Evolutionary conservation across 2,329 filamentous ascomycete genomes (phyloP).

Genomic region (Hortaea werneckii): DNA sequence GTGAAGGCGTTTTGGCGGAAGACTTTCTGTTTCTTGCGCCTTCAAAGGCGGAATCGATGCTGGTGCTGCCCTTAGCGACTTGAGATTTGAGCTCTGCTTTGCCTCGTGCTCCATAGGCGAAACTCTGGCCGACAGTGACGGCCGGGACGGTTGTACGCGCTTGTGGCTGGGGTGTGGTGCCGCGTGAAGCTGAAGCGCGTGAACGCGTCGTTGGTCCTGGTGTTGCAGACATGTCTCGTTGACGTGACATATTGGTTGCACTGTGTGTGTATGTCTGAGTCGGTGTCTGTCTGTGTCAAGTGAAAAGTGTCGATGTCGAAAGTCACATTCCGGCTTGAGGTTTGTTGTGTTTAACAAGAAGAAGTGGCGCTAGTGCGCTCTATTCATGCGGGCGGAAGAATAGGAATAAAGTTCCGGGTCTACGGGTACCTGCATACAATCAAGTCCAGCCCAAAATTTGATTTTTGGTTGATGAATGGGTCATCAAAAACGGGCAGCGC

Average conservation of each 20-base stretch:
- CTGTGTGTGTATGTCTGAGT: too few species aligned
- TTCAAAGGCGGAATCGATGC: not conserved
- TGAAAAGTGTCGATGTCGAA: too few species aligned
- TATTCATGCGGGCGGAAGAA: too few species aligned
- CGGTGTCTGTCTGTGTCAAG: too few species aligned
- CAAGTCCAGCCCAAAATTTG: too few species aligned
- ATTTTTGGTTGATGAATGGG: too few species aligned
- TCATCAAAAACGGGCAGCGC: too few species aligned
- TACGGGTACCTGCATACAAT: too few species aligned
- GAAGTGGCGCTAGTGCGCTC: too few species aligned
- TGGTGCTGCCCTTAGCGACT: not conserved
- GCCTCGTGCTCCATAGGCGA: conserved; percentile 9
- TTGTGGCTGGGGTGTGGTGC: not conserved
- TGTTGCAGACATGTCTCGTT: not conserved
- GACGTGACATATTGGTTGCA: not conserved
- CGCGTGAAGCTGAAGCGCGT: not conserved
- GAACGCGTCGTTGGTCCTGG: not conserved
- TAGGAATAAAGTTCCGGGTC: too few species aligned
- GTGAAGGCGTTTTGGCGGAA: not conserved
- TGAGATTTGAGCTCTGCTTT: conserved; percentile 5
- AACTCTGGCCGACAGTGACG: conserved; percentile 3
- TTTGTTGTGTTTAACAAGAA: too few species aligned
- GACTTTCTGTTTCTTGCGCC: not conserved
- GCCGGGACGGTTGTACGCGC: conserved; percentile 4
- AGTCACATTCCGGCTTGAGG: too few species aligned